Evolutionary conservation across 2,329 filamentous ascomycete species (phyloP), one percentile per base, ranked within the genome.

Genomic region (Talaromyces sp.): DNA sequence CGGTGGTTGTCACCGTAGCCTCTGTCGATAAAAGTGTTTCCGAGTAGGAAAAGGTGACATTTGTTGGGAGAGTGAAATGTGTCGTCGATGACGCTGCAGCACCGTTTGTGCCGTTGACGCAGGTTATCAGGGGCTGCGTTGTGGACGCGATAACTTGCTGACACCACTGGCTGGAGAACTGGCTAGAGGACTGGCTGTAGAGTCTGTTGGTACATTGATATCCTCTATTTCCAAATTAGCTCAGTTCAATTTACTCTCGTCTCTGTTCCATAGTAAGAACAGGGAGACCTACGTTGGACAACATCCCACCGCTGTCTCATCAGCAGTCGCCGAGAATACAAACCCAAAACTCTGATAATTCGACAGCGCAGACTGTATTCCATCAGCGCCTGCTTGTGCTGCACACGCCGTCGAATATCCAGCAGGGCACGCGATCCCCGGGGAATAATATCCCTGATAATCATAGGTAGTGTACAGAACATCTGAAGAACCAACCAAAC

Each of bases 401-500:
- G 61, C 61, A 39, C 61, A 63, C 13, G 61, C 61, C 10, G 61
- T 63, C 19, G 61, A 47, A 48, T 63, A 63, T 24, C 61, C 61
- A 24, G 50, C 45, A 3, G 61, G 61, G 19, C 61, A 63, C 13
- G 50, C 50, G 31, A 63, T 47, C 1, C 50, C 61, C 3, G 61
- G 61, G 8, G 61, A 63, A 16, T 63, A 63, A 24, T 45, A 63
- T 3, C 61, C 61, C 13, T 10, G 16, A 52, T 56, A 56, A n/a
- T 63, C 19, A 24, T 43, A 57, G 19, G 14, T 43, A 35, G 37
- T 45, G 39, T 16, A 31, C 9, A n/a, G n/a, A 11, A 56, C n/a
- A 13, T n/a, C 13, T 16, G 48, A 56, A 54, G 16, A 2, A 9
- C 50, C 60, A 45, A 56, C n/a, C 10, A 57, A 27, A 39, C 60